phyloP scores from a whole-genome alignment of 2,329 filamentous ascomycete species.

The Emmonsiellopsis sp. region DNA sequence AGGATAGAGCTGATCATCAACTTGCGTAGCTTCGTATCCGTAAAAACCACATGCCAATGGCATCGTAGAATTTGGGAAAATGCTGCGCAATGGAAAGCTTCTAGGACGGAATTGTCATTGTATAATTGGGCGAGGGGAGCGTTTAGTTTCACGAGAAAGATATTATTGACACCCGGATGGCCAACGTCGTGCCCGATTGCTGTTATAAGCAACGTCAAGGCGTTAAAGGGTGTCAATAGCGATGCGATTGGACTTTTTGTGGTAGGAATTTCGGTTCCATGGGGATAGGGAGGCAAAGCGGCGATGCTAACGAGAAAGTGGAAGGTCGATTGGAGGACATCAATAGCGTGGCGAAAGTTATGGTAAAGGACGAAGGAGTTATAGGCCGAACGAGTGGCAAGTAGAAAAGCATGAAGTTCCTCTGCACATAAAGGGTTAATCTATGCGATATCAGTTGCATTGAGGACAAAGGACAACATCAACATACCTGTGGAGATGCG shows the following conservation, averaged over 20 bases:
- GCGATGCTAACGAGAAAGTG: constrained; percentile 77
- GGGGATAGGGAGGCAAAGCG: constrained; percentile 59
- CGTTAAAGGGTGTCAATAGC: constrained; percentile 77
- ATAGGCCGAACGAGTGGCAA: constrained; percentile 87
- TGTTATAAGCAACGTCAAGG: constrained; percentile 78
- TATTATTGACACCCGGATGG: constrained; percentile 96
- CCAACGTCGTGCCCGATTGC: constrained; percentile 98
- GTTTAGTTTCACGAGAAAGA: constrained; percentile 85
- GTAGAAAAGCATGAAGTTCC: constrained; percentile 72
- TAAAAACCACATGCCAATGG: constrained; percentile 79
- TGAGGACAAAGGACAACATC: background rate
- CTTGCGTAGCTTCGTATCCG: constrained; percentile 68
- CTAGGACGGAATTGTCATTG: constrained; percentile 91
- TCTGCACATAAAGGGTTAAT: constrained; percentile 39
- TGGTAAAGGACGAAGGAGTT: constrained; percentile 95
- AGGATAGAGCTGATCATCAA: constrained; percentile 97
- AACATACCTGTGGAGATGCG: constrained; percentile 63
- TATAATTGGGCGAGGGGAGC: constrained; percentile 90
- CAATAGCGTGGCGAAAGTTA: constrained; percentile 95
- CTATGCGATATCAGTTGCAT: constrained; percentile 12
- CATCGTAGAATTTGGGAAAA: constrained; percentile 91
- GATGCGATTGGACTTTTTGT: constrained; percentile 57
- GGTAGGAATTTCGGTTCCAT: constrained; percentile 20
- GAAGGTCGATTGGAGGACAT: constrained; percentile 90
- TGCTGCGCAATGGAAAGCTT: constrained; percentile 94